Evolutionary conservation across 805 yeast species (phyloP), one percentile per base, ranked within the genome.

Genomic region (Jamesozyma rosinii): DNA sequence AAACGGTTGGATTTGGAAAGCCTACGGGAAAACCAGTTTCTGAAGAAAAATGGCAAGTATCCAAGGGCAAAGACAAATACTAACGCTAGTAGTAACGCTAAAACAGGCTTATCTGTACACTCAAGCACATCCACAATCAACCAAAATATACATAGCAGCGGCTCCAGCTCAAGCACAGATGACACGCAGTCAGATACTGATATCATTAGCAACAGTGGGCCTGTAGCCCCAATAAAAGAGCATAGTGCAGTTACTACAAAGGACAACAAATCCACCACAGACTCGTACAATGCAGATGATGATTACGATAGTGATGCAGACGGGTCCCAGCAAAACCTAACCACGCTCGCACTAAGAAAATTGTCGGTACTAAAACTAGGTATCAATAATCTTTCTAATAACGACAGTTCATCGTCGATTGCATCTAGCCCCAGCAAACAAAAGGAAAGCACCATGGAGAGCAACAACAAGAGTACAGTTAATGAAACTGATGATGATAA

Each of bases 261-360:
- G 22, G 37, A 15, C 18, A 10, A 6, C 18, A 9, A 34, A 15
- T 15, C 37, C 10, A 35, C 29, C 8, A 8, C 29, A 24, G 29
- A 24, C 11, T 24, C 29, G 29, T 24, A 20, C 10, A 18, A 34
- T 29, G 43, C 32, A 10, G 47, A 49, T 9, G 20, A 20, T 31
- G 64, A 58, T 19, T 59, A 49, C n/a, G 61, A 52, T 1, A 60
- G 58, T 5, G 54, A 50, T 20, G 56, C 60, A 21, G 63, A 58
- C 11, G 49, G 47, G 5, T 57, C 58, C n/a, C 62, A 61, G 22
- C 59, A 51, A 29, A 61, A 59, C 39, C 50, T 69, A 9, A 68
- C 74, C 0, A 63, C 66, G 9, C 68, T 65, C 44, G 72, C 74
- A 0, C 42, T 68, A 40, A 58, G 62, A 32, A 65, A 63, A 37